A percentile compares a stretch with the other conserved stretches of the same genome.
These are phyloP conservation scores for Alternaria sp. DNA, from an alignment of 2,329 filamentous ascomycete species.

Conservation along the genomic window DNA sequence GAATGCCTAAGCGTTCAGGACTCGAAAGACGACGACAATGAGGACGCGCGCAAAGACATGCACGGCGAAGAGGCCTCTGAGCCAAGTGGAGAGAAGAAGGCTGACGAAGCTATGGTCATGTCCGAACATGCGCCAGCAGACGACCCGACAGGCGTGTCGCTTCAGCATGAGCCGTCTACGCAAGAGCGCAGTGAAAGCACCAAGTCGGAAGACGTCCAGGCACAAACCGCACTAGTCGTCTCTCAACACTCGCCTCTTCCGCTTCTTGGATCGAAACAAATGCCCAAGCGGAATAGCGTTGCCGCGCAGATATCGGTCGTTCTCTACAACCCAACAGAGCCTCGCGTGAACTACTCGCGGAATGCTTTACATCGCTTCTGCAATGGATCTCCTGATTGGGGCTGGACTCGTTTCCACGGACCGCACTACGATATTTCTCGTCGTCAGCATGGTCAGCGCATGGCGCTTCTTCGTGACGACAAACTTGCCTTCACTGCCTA, in stretches of 20 bases:
- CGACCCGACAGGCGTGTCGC: background rate
- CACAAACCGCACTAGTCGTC: slow-evolving; percentile 12
- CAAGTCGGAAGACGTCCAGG: slow-evolving; percentile 1
- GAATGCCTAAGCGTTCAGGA: slow-evolving; percentile 62
- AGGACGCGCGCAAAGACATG: slow-evolving; percentile 2
- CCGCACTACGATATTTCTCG: slow-evolving; percentile 65
- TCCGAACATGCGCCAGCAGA: background rate
- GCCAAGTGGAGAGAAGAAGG: background rate
- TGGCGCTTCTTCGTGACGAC: slow-evolving; percentile 66
- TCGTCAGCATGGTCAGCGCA: slow-evolving; percentile 63
- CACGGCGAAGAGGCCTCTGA: background rate
- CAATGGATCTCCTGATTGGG: slow-evolving; percentile 65
- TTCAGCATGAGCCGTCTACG: background rate
- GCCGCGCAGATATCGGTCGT: slow-evolving; percentile 68
- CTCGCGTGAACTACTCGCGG: slow-evolving; percentile 63
- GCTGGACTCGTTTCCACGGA: slow-evolving; percentile 67
- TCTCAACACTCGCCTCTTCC: slow-evolving; percentile 47
- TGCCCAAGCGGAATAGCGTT: slow-evolving; percentile 52
- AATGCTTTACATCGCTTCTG: slow-evolving; percentile 67
- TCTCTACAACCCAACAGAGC: slow-evolving; percentile 68
- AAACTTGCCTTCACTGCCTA: slow-evolving; percentile 68
- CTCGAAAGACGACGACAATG: slow-evolving; percentile 14
- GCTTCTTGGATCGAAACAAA: slow-evolving; percentile 36
- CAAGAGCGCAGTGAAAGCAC: slow-evolving; percentile 2
- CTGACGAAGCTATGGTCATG: background rate